Evolutionary conservation across 2,329 filamentous ascomycete genomes (phyloP).

Genomic region (Botrytis deweyae): DNA sequence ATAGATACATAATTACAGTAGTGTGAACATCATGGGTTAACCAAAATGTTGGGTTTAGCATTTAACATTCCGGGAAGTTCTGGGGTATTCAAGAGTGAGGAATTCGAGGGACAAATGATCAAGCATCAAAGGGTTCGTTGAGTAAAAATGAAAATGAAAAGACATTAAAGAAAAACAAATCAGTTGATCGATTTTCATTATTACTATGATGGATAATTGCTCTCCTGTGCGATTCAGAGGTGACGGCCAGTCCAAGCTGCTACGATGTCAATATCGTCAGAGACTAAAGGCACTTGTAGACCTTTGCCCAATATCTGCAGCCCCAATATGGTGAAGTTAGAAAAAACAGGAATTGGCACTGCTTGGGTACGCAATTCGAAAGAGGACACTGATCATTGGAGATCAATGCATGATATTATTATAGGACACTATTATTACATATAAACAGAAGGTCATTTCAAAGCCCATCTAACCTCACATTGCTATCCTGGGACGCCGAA

Average conservation of each 20-base stretch:
- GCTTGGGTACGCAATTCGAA: not conserved
- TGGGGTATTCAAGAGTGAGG: not conserved
- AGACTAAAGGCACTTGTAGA: not conserved
- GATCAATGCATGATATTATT: not conserved
- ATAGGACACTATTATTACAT: slow-evolving; percentile 6
- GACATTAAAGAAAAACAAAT: not conserved
- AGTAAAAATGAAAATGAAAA: not conserved
- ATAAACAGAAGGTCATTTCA: not conserved
- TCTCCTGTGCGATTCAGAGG: not conserved
- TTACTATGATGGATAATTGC: not conserved
- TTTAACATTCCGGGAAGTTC: not conserved
- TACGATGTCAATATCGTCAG: not conserved
- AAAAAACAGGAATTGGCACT: not conserved
- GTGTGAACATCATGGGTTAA: not conserved
- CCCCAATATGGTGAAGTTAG: not conserved
- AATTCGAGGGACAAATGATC: not conserved
- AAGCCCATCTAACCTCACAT: not conserved
- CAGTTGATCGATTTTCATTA: not conserved
- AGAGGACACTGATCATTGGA: not conserved
- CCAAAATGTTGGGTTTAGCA: not conserved
- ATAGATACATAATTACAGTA: not conserved
- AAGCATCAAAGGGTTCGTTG: not conserved
- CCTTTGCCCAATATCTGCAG: not conserved
- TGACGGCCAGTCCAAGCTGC: not conserved
- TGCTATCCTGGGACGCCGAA: not conserved